These are phyloP conservation scores for Salicornia ramosissima DNA, from an alignment of 148 eudicot genomes.

Conservation along the genomic window DNA sequence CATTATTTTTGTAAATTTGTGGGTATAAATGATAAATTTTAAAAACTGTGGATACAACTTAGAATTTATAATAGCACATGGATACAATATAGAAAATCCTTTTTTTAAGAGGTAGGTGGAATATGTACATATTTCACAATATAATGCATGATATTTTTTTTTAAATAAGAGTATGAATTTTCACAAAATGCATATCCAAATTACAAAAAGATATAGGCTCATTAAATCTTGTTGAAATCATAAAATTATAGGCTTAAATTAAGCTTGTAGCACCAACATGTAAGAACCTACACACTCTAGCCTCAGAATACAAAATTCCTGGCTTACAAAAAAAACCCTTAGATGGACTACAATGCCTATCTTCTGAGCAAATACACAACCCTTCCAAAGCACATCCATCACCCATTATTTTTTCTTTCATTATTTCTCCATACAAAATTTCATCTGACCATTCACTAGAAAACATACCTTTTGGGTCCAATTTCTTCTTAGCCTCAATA, in stretches of 20 bases:
- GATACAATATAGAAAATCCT: too few relatives aligned
- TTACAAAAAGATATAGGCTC: too few relatives aligned
- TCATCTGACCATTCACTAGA: constrained; percentile 72
- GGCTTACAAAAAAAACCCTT: constrained; percentile 57
- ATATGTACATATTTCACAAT: too few relatives aligned
- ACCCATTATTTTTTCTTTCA: neutral
- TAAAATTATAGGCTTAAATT: neutral
- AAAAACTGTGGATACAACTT: too few relatives aligned
- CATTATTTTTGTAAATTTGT: too few relatives aligned
- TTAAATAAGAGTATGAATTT: too few relatives aligned
- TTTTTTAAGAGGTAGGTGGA: too few relatives aligned
- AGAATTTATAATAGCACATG: too few relatives aligned
- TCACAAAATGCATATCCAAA: too few relatives aligned
- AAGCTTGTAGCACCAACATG: neutral
- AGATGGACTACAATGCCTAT: constrained; percentile 70
- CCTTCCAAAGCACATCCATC: constrained; percentile 89
- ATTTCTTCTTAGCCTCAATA: constrained; percentile 36
- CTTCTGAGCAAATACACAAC: constrained; percentile 61
- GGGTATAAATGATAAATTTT: too few relatives aligned
- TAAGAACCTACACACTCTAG: constrained; percentile 59
- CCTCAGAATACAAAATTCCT: constrained; percentile 59
- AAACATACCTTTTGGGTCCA: constrained; percentile 56
- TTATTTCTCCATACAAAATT: constrained; percentile 47
- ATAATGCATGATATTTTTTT: too few relatives aligned
- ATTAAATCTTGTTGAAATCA: too few relatives aligned